Evolutionary conservation across 345 rosid genomes (phyloP), one percentile per base, ranked within the genome.

Genomic region (Leavenworthia alabamica): DNA sequence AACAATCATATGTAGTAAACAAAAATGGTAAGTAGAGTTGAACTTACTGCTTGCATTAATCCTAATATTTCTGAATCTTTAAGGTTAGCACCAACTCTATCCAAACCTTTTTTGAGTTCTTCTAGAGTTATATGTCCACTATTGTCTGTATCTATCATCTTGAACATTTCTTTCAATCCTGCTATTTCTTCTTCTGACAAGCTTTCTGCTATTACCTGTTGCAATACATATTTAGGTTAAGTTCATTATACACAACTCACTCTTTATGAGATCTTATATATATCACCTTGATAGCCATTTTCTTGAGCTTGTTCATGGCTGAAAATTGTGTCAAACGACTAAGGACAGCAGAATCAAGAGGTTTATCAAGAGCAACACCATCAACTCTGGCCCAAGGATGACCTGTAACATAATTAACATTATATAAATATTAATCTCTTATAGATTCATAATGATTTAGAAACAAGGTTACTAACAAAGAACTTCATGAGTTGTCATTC

Each of bases 261-360:
- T 27, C 36, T 14, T 10, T 24, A 24, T 24, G 29, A 22, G 4
- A n/a, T n/a, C n/a, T n/a, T 24, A 36, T 36, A 7, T 37, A 0
- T 37, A 15, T n/a, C 41, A 37, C 99, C 77, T 88, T 82, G 66
- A 92, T 82, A 60, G 89, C 99, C 71, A 92, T 85, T 78, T 85
- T 86, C 86, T 89, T 93, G 71, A 93, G 82, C 81, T 85, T 93
- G 82, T 84, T 86, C 97, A 93, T 83, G 35, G 96, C 99, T 50
- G 97, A 93, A 68, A 93, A 93, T 70, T 89, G 90, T 73, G 78
- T 89, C 80, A 93, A 67, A 50, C 97, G 96, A 58, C 78, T 78
- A 14, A 89, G 66, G 67, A 93, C 97, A 15, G 99, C 99, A 49
- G 96, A 78, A 77, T 93, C 96, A 26, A 92, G 84, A 79, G 97